Base-by-base conservation (phyloP, 305 asterid genomes). In the Lippia alba region DNA sequence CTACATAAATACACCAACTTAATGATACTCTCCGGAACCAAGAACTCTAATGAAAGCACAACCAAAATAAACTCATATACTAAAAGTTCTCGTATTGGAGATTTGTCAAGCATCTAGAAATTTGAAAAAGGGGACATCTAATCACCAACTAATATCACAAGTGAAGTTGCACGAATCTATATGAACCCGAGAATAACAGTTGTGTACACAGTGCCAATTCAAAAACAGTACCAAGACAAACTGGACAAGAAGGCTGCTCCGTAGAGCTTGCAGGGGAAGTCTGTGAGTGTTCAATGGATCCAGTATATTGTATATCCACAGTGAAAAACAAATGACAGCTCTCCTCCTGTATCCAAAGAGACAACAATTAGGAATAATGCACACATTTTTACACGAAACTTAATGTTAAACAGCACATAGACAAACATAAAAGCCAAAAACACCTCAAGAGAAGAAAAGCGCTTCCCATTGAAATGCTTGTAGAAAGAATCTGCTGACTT, bases 211-310 rank as follows among this genome's bases (percentile, higher is more conserved):
- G 60, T 41, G 57, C 59, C 61, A 70, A 64, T 73, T 61, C 56
- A 57, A 51, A 67, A 63, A 74, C 56, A 78, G 54, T 87, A 94
- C 96, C 96, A 70, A 91, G 96, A 80, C 99, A 94, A 68, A 91
- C 99, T 30, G 97, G 92, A 78, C 97, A 94, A 17, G 89, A 86
- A 2, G 97, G 90, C 80, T 86, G 95, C 75, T 94, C 99, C 57
- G 74, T 79, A 75, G 87, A 83, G 90, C 87, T 89, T 63, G 89
- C 76, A 60, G 89, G 74, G 57, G 91, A 79, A 78, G 87, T 74
- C 75, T 85, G 97, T 36, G 90, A 49, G 75, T 83, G 97, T 82
- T 86, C 99, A 78, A 91, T 89, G 39, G 97, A 94, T 70, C 91
- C 96, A 66, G 96, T 94, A 79, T 82, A 94, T 50, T 86, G 97